Base-by-base conservation (phyloP, 441 rosid genomes). In the Melastoma candidum region DNA sequence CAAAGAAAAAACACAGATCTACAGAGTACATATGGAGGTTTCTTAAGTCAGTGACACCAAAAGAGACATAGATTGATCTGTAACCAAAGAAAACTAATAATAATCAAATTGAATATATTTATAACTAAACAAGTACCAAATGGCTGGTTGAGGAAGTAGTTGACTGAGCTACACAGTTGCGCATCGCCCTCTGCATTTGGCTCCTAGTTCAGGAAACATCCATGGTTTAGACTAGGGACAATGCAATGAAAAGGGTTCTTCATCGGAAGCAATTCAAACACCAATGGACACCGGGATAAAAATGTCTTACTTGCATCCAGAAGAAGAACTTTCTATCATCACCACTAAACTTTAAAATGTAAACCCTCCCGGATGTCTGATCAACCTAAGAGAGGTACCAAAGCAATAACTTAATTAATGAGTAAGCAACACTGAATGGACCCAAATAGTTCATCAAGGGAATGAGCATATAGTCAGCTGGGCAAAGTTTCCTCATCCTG, bases 331-430 rank as follows among this genome's bases (percentile, higher is more conserved):
- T 92, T 54, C 97, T 73, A 57, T 88, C 83, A 56, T 92, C 97
- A 13, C 84, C 75, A 65, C 75, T 84, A 72, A 92, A 88, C 76
- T 88, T 88, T 53, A 92, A 68, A 55, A 92, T 82, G 71, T 79
- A 92, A 58, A 92, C 92, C 82, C 98, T 76, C 67, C 85, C 89
- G 11, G 84, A 71, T 64, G 96, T 79, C 75, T 92, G 89, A 73
- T 78, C 81, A 60, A 88, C 94, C 96, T 92, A 60, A 53, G 47
- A 46, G 11, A 24, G 41, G 41, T 8, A 32, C 41, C 41, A 32
- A 4, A 32, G 7, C 41, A 32, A 32, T 32, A 4, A 32, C 41
- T 32, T 32, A 32, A 4, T 32, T 32, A 4, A 32, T 32, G 41
- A 8, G 8, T 32, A 32, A 32, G 41, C 41, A 4, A 32, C 41